Evolutionary conservation across 2,329 filamentous ascomycete species (phyloP), one percentile per base, ranked within the genome.

Genomic region (Cryphonectria parasitica): DNA sequence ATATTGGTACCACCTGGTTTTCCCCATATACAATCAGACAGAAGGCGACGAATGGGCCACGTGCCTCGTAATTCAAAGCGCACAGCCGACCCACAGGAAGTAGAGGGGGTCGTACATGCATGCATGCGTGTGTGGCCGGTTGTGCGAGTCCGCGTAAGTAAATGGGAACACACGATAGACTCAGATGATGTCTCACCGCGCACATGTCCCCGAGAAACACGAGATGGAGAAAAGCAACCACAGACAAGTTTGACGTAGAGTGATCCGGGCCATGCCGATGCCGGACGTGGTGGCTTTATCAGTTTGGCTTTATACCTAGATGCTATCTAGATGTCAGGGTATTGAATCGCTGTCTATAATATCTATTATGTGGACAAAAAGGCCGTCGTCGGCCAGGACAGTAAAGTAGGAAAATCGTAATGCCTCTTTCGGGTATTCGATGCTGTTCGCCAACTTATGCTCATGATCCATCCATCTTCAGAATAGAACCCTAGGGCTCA

Each of bases 121-220:
- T 49, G 19, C 43, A 19, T 10, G 22, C 22, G 45, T 49, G 45
- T n/a, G 45, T 49, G 49, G n/a, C 52, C 52, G 25, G 52, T n/a
- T 56, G 52, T 56, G n/a, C 52, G 11, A 56, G 52, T 56, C 52
- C 52, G 52, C 52, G 52, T 49, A 56, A 28, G 54, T 22, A 25
- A n/a, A 52, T 2, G 39, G 64, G 43, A 34, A 58, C n/a, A 66
- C 64, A 56, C 52, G 64, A 58, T 58, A n/a, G 64, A 43, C 25
- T 22, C 34, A 56, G 58, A 69, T 22, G 17, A 41, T 69, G 61
- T 64, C 28, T 58, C 66, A 45, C 67, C 34, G 25, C 5, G 25
- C 66, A 63, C 58, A 52, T 49, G 15, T 17, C 39, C 66, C 66
- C 66, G 66, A 67, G 43, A 67, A 31, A 39, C 28, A 41, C 31